These are phyloP conservation scores for Rhododendron ferrugineum DNA, from an alignment of 148 eudicot species.

Conservation along the genomic window DNA sequence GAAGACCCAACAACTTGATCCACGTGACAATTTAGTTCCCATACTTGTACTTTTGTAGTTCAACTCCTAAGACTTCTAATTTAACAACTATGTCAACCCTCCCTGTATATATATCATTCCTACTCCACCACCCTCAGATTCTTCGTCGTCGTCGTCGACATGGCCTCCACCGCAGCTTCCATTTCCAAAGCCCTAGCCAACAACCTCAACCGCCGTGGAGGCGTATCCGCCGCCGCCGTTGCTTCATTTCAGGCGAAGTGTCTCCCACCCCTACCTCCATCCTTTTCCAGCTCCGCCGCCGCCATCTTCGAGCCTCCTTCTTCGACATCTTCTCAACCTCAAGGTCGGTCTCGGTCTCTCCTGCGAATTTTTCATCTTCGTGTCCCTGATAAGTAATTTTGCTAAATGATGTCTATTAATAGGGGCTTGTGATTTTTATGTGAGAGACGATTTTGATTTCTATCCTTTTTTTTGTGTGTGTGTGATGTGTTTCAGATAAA, in stretches of 20 bases:
- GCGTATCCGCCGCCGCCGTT: background rate
- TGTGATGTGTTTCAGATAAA: constrained; percentile 31
- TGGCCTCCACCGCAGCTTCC: constrained; percentile 21
- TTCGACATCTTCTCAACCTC: constrained; percentile 20
- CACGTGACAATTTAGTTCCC: background rate
- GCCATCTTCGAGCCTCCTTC: constrained; percentile 22
- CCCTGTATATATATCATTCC: no score
- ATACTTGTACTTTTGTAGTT: background rate
- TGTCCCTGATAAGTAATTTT: background rate
- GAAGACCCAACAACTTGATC: background rate
- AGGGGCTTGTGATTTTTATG: background rate
- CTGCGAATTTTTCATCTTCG: background rate
- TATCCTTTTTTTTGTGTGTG: background rate
- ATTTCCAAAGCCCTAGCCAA: constrained; percentile 18
- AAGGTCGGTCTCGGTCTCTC: constrained; percentile 29
- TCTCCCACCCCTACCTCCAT: constrained; percentile 6
- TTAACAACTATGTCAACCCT: background rate
- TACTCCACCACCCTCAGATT: background rate
- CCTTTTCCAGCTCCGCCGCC: constrained; percentile 30
- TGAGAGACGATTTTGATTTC: background rate
- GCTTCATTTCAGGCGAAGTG: constrained; percentile 2
- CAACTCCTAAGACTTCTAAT: background rate
- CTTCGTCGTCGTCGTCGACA: background rate
- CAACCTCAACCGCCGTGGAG: constrained; percentile 6
- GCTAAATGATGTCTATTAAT: background rate